Percentiles rank a stretch among this genome's conserved stretches.
phyloP scores from a whole-genome alignment of 2,329 filamentous ascomycete species.

The Aspergillus calidoustus region DNA sequence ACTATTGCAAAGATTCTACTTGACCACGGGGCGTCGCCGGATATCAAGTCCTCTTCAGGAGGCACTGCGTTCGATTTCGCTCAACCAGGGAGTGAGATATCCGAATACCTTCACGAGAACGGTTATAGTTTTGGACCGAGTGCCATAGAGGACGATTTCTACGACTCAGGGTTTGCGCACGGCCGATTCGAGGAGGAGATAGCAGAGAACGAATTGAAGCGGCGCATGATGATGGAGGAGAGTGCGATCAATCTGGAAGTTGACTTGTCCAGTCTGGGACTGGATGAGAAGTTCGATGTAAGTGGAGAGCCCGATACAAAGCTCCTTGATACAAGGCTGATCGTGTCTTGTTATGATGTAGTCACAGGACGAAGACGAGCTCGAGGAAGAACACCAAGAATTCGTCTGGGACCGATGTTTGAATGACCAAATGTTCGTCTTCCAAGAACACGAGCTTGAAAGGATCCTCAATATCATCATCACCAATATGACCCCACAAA shows the following conservation, averaged over 20 bases:
- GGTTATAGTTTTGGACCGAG: slow-evolving; percentile 69
- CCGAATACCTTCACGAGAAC: slow-evolving; percentile 90
- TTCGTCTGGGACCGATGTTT: slow-evolving; percentile 95
- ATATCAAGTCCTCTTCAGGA: slow-evolving; percentile 91
- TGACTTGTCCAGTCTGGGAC: slow-evolving; percentile 89
- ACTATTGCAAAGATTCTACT: slow-evolving; percentile 90
- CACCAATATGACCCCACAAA: slow-evolving; percentile 95
- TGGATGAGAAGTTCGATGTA: slow-evolving; percentile 94
- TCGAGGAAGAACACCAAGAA: slow-evolving; percentile 87
- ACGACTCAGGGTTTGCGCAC: slow-evolving; percentile 87
- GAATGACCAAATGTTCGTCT: slow-evolving; percentile 99
- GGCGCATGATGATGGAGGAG: slow-evolving; percentile 96
- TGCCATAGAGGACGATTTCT: slow-evolving; percentile 75
- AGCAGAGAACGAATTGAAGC: slow-evolving; percentile 92
- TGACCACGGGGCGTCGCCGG: slow-evolving; percentile 92
- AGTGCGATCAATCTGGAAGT: slow-evolving; percentile 96
- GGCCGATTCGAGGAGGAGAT: slow-evolving; percentile 96
- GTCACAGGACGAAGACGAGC: slow-evolving; percentile 79
- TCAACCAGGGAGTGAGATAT: slow-evolving; percentile 93
- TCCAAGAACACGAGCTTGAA: slow-evolving; percentile 91
- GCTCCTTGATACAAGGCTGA: neutral
- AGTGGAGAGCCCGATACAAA: slow-evolving; percentile 30
- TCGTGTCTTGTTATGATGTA: slow-evolving; percentile 14
- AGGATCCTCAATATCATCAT: slow-evolving; percentile 94
- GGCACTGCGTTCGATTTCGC: slow-evolving; percentile 96